Evolutionary conservation across 176 grass and related monocot genomes (phyloP).

Genomic region (Rhipidocladum racemiflorum): DNA sequence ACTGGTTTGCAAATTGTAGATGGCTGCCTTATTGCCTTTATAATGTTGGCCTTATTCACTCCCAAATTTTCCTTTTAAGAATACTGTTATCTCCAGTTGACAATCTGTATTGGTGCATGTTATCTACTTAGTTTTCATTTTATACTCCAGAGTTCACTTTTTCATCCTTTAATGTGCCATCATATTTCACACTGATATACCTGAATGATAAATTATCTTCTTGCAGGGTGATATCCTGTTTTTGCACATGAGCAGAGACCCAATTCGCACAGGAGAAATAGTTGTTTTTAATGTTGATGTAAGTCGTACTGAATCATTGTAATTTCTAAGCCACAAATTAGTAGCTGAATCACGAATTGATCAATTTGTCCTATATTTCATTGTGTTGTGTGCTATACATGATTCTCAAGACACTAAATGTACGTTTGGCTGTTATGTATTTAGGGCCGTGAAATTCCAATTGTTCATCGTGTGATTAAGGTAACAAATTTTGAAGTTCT

Average conservation of each 20-base stretch:
- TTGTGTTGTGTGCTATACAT: neutral
- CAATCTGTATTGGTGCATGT: neutral
- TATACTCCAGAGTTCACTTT: neutral
- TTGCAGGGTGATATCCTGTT: conserved; percentile 75
- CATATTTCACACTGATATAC: neutral
- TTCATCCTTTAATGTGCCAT: neutral
- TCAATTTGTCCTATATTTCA: neutral
- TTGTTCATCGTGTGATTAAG: conserved; percentile 87
- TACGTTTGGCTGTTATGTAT: conserved; percentile 19
- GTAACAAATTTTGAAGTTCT: conserved; percentile 24
- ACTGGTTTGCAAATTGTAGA: neutral
- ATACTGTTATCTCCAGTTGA: neutral
- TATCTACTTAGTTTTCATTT: neutral
- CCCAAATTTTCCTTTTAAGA: neutral
- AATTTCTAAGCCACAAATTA: neutral
- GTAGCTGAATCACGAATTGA: neutral
- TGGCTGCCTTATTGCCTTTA: neutral
- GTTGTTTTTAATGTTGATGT: conserved; percentile 80
- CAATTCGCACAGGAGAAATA: conserved; percentile 76
- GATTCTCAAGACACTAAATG: conserved; percentile 19
- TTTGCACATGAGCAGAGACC: conserved; percentile 68
- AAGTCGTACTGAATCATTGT: conserved; percentile 24
- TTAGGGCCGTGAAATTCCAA: conserved; percentile 78
- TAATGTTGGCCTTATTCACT: neutral
- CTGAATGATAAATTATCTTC: conserved; percentile 15